Evolutionary conservation across 768 basidiomycete species (phyloP), one percentile per base, ranked within the genome.

Genomic region (Russula griseocarnosa): DNA sequence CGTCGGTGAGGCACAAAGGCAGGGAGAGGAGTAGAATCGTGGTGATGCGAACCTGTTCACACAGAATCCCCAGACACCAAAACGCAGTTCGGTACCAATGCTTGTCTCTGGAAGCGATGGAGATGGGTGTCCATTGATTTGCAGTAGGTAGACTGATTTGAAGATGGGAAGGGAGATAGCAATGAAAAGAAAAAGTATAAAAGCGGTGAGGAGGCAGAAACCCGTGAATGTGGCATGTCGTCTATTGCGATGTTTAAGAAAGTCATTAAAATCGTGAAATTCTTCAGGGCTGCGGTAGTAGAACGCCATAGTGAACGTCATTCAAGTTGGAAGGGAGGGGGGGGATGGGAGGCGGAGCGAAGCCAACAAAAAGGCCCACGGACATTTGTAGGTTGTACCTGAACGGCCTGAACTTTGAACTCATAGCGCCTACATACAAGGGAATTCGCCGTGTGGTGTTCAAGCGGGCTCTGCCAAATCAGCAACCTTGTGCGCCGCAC

Each of bases 1-100:
- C 28, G 30, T 38, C 14, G 8, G 58, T 10, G 3, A n/a, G 40
- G 51, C 30, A 16, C 3, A 6, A 7, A 20, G n/a, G 7, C 1
- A 34, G 16, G 9, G 16, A 7, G 24, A 18, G 5, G 8, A 54
- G 7, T 1, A n/a, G 10, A 13, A 5, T 8, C 5, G 5, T 5
- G 2, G 30, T 10, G 26, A 56, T 16, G 65, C 71, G 62, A 61
- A 81, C 84, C 79, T 83, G n/a, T 74, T 74, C 1, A 85, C 85
- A 74, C 92, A 94, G 40, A 86, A 79, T 0, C 92, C 92, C 87
- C 91, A 93, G 6, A 92, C 86, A 4, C 92, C 92, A 65, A 92
- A 87, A 40, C 83, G 80, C 11, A 92, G 73, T 67, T 79, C 76
- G 4, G 84, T 86, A 32, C 85, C 84, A 14, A 84, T 73, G 64